Evolutionary conservation across 139 green algal species (phyloP).

Genomic region (Haematococcus lacustris): DNA sequence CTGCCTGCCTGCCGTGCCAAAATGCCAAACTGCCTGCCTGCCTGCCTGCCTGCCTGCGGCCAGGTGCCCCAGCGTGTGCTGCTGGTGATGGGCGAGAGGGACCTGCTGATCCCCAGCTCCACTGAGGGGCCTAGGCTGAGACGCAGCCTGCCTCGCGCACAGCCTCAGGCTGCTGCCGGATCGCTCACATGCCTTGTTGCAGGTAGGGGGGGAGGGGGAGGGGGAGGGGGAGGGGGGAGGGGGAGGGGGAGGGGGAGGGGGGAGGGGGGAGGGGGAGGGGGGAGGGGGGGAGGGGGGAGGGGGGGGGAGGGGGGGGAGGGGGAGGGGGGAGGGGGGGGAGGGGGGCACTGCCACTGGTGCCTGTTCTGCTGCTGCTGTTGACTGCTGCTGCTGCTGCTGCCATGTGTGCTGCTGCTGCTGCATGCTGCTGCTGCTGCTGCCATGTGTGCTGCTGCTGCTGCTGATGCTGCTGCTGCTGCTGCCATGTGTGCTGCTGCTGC

Average conservation of each 20-base stretch:
- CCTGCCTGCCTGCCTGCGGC: no score
- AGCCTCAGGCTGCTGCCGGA: slow-evolving; percentile 23
- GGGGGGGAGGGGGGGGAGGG: not conserved
- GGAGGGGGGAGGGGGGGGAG: not conserved
- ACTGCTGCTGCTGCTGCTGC: not conserved
- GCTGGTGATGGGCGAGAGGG: slow-evolving; percentile 36
- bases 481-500: slow-evolving; percentile 33
- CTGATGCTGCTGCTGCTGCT: slow-evolving; percentile 1
- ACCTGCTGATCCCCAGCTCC: slow-evolving; percentile 53
- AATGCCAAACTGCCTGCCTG: slow-evolving; percentile 4
- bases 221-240: not conserved
- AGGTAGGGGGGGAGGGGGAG: slow-evolving; percentile 48
- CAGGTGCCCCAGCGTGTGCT: slow-evolving; percentile 62
- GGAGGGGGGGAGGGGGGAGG: not conserved
- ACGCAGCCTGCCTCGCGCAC: slow-evolving; percentile 39
- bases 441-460: slow-evolving; percentile 42
- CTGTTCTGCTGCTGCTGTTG: not conserved
- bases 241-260: not conserved
- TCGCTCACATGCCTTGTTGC: slow-evolving; percentile 70
- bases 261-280: not conserved
- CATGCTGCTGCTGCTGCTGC: not conserved
- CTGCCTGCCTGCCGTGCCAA: not conserved
- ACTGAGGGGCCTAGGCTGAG: slow-evolving; percentile 50
- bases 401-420: not conserved
- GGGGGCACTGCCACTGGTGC: not conserved